phyloP scores from a whole-genome alignment of 768 basidiomycete species.

The Lentinula aciculospora region DNA sequence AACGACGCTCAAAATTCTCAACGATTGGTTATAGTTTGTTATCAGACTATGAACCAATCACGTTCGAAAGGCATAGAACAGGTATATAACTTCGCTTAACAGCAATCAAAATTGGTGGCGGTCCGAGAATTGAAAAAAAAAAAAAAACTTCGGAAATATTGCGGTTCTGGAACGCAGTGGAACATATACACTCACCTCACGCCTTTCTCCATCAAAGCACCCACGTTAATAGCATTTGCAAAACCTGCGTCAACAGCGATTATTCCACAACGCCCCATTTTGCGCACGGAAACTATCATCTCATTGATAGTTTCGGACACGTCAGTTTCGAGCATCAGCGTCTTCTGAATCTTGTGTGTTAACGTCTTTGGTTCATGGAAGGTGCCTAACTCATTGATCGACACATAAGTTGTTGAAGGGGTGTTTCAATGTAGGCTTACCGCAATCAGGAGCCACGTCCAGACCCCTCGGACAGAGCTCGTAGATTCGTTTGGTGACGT shows the following conservation, averaged over 20 bases:
- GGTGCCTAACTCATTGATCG: slow-evolving; percentile 27
- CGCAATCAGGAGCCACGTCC: slow-evolving; percentile 57
- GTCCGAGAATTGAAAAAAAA: not conserved
- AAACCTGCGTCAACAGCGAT: slow-evolving; percentile 67
- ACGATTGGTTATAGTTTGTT: no score
- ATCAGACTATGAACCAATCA: no score
- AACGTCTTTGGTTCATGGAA: slow-evolving; percentile 70
- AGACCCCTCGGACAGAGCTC: slow-evolving; percentile 62
- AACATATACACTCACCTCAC: slow-evolving; percentile 27
- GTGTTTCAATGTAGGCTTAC: slow-evolving; percentile 11
- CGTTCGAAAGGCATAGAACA: no score
- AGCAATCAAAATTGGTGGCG: no score
- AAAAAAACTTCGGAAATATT: not conserved
- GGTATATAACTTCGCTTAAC: no score
- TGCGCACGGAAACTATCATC: slow-evolving; percentile 40
- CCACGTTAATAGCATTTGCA: slow-evolving; percentile 65
- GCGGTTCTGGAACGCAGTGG: not conserved
- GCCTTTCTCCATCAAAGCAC: slow-evolving; percentile 76
- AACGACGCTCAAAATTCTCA: not conserved
- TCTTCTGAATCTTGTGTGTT: slow-evolving; percentile 62
- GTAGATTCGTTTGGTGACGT: slow-evolving; percentile 47
- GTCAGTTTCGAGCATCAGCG: slow-evolving; percentile 72
- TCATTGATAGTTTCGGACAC: slow-evolving; percentile 56
- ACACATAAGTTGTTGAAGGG: no score
- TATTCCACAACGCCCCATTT: slow-evolving; percentile 56